Evolutionary conservation across 441 rosid species (phyloP).

Genomic region (Melastoma candidum): DNA sequence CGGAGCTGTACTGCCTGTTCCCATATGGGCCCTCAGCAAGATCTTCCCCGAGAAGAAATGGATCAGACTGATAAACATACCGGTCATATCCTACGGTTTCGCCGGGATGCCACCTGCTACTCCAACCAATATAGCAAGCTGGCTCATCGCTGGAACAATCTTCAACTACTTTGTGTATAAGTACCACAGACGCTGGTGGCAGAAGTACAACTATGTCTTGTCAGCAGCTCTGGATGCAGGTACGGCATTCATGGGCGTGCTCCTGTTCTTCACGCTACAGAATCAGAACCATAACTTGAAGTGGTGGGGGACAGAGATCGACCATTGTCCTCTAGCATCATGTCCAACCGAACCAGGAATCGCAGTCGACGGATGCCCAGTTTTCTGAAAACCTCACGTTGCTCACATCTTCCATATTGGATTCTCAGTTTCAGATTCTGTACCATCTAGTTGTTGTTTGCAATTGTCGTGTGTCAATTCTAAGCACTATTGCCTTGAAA

Average conservation of each 20-base stretch:
- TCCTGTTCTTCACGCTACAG: slow-evolving; percentile 81
- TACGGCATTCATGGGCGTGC: slow-evolving; percentile 93
- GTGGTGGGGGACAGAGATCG: slow-evolving; percentile 86
- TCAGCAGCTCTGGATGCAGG: slow-evolving; percentile 97
- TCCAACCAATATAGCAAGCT: slow-evolving; percentile 90
- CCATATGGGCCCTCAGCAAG: slow-evolving; percentile 80
- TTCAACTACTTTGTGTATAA: slow-evolving; percentile 80
- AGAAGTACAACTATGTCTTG: slow-evolving; percentile 77
- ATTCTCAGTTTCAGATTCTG: no score
- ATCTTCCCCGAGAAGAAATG: slow-evolving; percentile 81
- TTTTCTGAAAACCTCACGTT: slow-evolving; percentile 25
- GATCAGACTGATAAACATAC: slow-evolving; percentile 86
- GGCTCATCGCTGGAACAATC: slow-evolving; percentile 75
- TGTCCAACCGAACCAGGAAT: slow-evolving; percentile 85
- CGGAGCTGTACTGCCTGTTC: slow-evolving; percentile 82
- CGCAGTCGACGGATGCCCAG: slow-evolving; percentile 55
- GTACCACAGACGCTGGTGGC: slow-evolving; percentile 92
- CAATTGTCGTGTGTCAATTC: no score
- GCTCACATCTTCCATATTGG: background rate
- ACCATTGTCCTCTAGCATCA: slow-evolving; percentile 86
- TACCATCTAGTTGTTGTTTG: no score
- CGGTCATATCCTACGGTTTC: slow-evolving; percentile 83
- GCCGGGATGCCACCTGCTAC: slow-evolving; percentile 99
- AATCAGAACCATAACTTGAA: slow-evolving; percentile 47
- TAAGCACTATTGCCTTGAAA: no score